Conservation (phyloP, 208 protist species). For the Trypanosoma mega region DNA sequence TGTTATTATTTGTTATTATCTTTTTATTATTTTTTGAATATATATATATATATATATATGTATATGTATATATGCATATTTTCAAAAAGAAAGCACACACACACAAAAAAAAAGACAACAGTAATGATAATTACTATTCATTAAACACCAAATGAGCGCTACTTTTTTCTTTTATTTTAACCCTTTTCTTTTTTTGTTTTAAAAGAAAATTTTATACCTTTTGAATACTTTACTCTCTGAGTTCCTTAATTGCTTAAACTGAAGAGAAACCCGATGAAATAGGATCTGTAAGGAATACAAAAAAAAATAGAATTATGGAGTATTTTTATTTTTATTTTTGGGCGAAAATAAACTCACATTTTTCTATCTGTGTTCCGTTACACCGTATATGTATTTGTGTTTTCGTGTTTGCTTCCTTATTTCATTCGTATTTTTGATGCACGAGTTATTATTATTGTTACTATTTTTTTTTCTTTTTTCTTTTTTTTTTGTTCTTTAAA, state of each 20-base stretch:
- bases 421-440: no score
- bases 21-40: slow-evolving; percentile 1
- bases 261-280: no score
- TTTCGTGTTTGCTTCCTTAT: not conserved
- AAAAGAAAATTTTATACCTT: slow-evolving; percentile 7
- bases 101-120: no score
- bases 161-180: slow-evolving; percentile 15
- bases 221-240: no score
- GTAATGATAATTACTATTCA: no score
- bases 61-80: slow-evolving; percentile 9
- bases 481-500: no score
- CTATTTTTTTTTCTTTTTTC: not conserved
- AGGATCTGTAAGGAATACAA: no score
- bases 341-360: no score
- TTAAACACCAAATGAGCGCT: slow-evolving; percentile 6
- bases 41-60: slow-evolving; percentile 11
- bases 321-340: no score
- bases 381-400: not conserved
- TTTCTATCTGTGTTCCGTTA: slow-evolving; percentile 19
- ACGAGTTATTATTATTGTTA: not conserved
- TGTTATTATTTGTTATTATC: not conserved
- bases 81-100: no score
- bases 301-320: no score
- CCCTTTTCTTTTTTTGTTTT: slow-evolving; percentile 8
- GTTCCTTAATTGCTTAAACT: no score